A percentile compares a stretch with the other conserved stretches of the same genome.
Evolutionary conservation across 2,329 filamentous ascomycete genomes (phyloP).

Genomic region (Rhinocladiella similis): DNA sequence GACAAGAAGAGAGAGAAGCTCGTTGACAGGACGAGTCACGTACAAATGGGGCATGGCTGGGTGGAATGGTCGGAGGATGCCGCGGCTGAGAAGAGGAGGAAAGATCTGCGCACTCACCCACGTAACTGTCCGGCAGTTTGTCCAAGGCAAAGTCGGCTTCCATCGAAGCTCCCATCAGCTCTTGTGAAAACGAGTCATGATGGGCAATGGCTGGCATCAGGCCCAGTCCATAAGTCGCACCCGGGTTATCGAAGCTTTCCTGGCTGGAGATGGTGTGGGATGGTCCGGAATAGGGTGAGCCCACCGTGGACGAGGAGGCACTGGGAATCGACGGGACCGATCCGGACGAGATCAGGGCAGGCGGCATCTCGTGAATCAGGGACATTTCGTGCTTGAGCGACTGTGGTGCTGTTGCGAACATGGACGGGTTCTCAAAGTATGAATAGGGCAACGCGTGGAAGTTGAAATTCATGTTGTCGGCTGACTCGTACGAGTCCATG

Average conservation of each 20-base stretch:
- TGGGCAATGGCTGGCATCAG: slow-evolving; percentile 65
- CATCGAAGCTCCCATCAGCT: slow-evolving; percentile 41
- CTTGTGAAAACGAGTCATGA: slow-evolving; percentile 50
- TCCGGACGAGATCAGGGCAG: slow-evolving; percentile 61
- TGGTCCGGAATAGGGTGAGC: slow-evolving; percentile 65
- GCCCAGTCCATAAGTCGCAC: slow-evolving; percentile 51
- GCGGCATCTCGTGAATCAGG: slow-evolving; percentile 41
- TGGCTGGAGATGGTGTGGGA: slow-evolving; percentile 53
- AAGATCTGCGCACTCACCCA: slow-evolving; percentile 46
- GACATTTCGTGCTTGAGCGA: slow-evolving; percentile 23
- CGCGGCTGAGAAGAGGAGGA: slow-evolving; percentile 38
- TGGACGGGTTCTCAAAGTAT: slow-evolving; percentile 22
- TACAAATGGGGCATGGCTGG: slow-evolving; percentile 23
- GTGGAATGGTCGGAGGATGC: slow-evolving; percentile 21
- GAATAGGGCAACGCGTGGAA: slow-evolving; percentile 25
- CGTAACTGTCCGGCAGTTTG: slow-evolving; percentile 46
- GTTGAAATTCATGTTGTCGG: slow-evolving; percentile 19
- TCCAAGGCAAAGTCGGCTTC: slow-evolving; percentile 44
- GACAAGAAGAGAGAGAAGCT: slow-evolving; percentile 17
- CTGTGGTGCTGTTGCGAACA: slow-evolving; percentile 19
- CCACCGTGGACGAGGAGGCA: slow-evolving; percentile 65
- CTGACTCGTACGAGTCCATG: slow-evolving; percentile 23
- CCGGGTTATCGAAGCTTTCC: slow-evolving; percentile 58
- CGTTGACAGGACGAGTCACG: slow-evolving; percentile 14
- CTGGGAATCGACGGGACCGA: slow-evolving; percentile 59